Base-by-base conservation (phyloP, 495 filamentous ascomycete species). In the Paragyromitra xinjiangensis region DNA sequence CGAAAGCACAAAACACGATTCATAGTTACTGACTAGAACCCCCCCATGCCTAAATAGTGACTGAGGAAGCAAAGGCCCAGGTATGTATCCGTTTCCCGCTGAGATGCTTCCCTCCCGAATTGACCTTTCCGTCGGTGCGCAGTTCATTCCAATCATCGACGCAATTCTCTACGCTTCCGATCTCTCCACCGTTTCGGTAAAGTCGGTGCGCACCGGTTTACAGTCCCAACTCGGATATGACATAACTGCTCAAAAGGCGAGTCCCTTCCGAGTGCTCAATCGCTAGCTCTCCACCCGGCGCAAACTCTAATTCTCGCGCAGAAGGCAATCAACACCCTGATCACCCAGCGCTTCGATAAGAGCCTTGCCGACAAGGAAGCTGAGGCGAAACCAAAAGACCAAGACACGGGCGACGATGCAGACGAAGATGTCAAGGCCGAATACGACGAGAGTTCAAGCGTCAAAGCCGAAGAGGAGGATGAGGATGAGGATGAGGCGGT, bases 331-430 rank as follows among this genome's bases (percentile, higher is more conserved):
- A 95, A 94, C 81, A 84, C 84, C 53, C 87, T 98, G 24, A 99
- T 98, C 68, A 91, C 94, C 85, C 88, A 90, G 73, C 92, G 95
- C 64, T 99, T 98, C 84, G 94, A 99, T 82, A 90, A 91, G 75
- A 89, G 92, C 80, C 89, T 89, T 85, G 87, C 59, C 50, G 69
- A 65, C 16, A 73, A 77, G 26, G 74, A 73, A 66, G 81, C 82
- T 59, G 75, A 81, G 56, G 14, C 56, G 56, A 82, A 84, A 4
- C 79, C 82, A 19, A 66, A 79, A 9, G 82, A 83, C 58, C 50
- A 24, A 40, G 85, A 84, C 5, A 82, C 77, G 55, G 83, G 81
- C 40, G 81, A 66, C 64, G 83, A 85, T 39, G 85, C 85, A 45
- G 87, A 88, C 45, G 88, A 87, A 87, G 83, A 87, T 86, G 77